Base-by-base conservation (phyloP, 345 rosid species). In the Lagerstroemia speciosa region DNA sequence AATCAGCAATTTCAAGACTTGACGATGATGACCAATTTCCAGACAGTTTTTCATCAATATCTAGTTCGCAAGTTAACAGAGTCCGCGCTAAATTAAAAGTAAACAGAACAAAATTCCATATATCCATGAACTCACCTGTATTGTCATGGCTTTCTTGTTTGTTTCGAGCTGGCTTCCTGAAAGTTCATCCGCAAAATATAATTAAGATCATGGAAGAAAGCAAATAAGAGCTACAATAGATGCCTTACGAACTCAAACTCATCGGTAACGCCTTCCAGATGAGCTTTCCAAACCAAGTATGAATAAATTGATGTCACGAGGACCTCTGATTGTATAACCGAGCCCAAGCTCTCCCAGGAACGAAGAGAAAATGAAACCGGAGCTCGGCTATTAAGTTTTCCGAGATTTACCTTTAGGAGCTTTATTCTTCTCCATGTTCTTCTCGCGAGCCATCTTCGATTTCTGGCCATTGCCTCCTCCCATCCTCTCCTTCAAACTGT, bases 101-200 rank as follows among this genome's bases (percentile, higher is more conserved):
- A 19, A 22, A 12, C 2, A 41, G 46, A 41, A 8, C 46, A 41
- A 8, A 41, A 8, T 41, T 8, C 46, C 15, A 41, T 16, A 41
- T 41, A 9, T 8, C 24, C 29, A 53, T 45, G 31, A 71, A 63
- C 65, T 38, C 79, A 82, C 90, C 86, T 82, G 87, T 77, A 86
- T 80, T 27, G 75, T 32, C 90, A 86, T 86, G 8, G 85, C 90
- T 62, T 86, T 86, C 83, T 82, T 82, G 84, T 86, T 86, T 45
- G 80, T 8, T 29, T 82, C 88, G 65, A 86, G 76, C 61, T 82
- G 88, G 78, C 90, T 86, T 29, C 87, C 90, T 83, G 75, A 22
- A 64, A 22, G n/a, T 29, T 31, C 50, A 20, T 29, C 46, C 36
- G 30, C 68, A 64, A 34, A 15, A 19, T 48, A 34, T 33, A 2